Conservation (phyloP, 2,329 filamentous ascomycete species). For the Elsinoe ampelina region DNA sequence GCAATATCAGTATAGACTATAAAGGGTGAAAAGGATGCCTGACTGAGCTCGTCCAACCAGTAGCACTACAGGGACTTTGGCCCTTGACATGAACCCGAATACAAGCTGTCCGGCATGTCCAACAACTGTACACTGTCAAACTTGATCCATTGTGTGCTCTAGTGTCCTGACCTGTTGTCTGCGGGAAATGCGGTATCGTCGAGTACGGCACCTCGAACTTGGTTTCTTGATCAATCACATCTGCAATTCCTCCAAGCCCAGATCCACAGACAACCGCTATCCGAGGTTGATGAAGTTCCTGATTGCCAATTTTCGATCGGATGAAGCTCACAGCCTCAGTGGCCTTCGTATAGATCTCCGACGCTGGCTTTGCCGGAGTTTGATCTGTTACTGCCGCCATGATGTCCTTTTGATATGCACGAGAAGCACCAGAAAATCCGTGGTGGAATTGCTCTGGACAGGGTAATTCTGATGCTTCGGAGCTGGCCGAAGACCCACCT, state of each 20-base stretch:
- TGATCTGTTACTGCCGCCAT: conserved; percentile 16
- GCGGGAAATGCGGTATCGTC: conserved; percentile 53
- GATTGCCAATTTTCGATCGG: conserved; percentile 39
- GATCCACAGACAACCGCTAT: conserved; percentile 58
- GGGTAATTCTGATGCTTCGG: conserved; percentile 1
- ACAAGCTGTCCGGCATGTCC: conserved; percentile 58
- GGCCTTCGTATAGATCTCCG: conserved; percentile 33
- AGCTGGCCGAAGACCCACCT: neutral
- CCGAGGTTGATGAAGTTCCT: conserved; percentile 41
- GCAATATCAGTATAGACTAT: neutral
- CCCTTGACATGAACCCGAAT: conserved; percentile 49
- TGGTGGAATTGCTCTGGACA: neutral
- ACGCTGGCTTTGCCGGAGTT: conserved; percentile 6
- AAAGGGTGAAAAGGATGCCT: conserved; percentile 27
- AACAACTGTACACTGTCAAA: conserved; percentile 20
- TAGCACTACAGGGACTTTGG: conserved; percentile 48
- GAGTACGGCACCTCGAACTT: conserved; percentile 48
- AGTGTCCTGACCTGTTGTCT: conserved; percentile 45
- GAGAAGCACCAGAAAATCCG: neutral
- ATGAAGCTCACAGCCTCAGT: conserved; percentile 44
- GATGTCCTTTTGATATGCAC: neutral
- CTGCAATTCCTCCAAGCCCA: conserved; percentile 52
- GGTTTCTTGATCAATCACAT: conserved; percentile 43
- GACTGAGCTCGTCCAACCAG: conserved; percentile 58
- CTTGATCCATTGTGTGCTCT: neutral